Conservation (phyloP, 305 asterid species). For the Fraxinus platypoda region DNA sequence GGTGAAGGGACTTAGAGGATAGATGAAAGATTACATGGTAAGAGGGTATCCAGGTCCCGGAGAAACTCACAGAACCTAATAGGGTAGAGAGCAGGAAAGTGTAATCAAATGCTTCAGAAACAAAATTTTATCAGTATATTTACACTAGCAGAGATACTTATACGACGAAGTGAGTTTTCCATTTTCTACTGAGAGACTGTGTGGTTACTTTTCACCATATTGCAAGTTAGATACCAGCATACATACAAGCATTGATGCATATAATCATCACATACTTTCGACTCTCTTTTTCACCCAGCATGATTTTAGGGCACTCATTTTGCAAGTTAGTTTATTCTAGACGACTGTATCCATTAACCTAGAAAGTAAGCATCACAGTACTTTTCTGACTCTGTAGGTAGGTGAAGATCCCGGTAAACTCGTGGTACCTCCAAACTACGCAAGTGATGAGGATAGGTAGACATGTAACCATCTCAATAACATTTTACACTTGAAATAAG, state of each 20-base stretch:
- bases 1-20: background rate
- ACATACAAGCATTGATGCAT: background rate
- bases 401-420: background rate
- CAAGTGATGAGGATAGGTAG: background rate
- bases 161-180: background rate
- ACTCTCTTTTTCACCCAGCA: background rate
- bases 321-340: background rate
- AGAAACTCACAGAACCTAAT: background rate
- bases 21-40: background rate
- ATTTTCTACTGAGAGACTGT: background rate
- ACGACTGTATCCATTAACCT: background rate
- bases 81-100: background rate
- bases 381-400: background rate
- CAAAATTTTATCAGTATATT: background rate
- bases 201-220: background rate
- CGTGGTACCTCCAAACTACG: background rate
- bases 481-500: conserved; percentile 3
- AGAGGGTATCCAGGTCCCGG: background rate
- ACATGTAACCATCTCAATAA: background rate
- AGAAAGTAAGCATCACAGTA: background rate
- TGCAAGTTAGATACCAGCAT: background rate
- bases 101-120: background rate
- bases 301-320: background rate
- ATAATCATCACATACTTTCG: background rate
- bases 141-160: background rate